Percentiles rank a stretch among this genome's conserved stretches.
Evolutionary conservation across 345 rosid genomes (phyloP).

Genomic region (Acer negundo): DNA sequence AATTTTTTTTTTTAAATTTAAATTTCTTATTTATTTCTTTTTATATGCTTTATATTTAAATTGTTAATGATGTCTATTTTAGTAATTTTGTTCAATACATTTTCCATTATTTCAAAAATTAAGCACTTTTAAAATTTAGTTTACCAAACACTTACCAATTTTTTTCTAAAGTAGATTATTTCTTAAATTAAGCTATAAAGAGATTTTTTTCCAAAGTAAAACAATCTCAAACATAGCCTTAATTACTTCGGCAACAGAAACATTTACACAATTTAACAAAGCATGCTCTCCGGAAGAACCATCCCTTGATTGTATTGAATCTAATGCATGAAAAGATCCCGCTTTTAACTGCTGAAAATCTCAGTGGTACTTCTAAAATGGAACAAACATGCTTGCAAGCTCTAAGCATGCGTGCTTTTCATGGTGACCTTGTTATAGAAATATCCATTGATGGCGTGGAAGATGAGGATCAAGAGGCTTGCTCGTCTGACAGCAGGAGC

Average conservation of each 20-base stretch:
- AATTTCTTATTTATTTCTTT: no score
- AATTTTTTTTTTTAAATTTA: no score
- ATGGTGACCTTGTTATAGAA: constrained; percentile 45
- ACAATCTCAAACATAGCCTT: no score
- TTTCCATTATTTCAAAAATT: no score
- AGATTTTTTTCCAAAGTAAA: no score
- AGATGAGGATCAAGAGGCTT: constrained; percentile 48
- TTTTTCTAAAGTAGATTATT: no score
- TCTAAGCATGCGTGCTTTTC: constrained; percentile 52
- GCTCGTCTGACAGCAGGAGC: constrained; percentile 32
- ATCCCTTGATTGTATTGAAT: constrained; percentile 68
- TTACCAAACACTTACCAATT: no score
- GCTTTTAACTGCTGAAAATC: constrained; percentile 48
- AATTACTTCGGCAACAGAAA: constrained; percentile 66
- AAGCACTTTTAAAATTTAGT: no score
- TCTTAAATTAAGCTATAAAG: no score
- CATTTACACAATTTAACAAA: constrained; percentile 66
- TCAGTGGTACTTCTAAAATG: constrained; percentile 48
- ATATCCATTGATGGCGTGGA: constrained; percentile 31
- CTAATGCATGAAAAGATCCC: constrained; percentile 66
- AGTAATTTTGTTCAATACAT: no score
- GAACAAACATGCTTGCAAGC: constrained; percentile 80
- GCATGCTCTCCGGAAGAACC: constrained; percentile 68
- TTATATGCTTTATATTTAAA: no score
- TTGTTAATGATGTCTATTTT: no score